Evolutionary conservation across 2,329 filamentous ascomycete genomes (phyloP).

Genomic region (Penicillium aurantiogriseum): DNA sequence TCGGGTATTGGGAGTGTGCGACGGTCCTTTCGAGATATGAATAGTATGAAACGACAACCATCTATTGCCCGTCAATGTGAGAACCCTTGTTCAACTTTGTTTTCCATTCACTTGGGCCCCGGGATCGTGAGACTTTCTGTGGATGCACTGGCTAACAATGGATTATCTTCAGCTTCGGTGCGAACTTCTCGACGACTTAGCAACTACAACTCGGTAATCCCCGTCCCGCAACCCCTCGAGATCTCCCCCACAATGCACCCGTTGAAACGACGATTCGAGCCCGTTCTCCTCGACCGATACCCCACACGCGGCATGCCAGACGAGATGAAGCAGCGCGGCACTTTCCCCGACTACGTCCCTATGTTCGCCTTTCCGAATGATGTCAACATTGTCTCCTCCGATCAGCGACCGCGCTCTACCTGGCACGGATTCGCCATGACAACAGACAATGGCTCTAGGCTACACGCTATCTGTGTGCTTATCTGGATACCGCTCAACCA

Average conservation of each 20-base stretch:
- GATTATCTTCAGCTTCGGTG: constrained; percentile 55
- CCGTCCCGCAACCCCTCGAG: constrained; percentile 84
- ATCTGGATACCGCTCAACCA: constrained; percentile 87
- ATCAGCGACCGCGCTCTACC: constrained; percentile 89
- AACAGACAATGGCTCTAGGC: constrained; percentile 81
- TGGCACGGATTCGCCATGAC: constrained; percentile 99
- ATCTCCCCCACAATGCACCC: constrained; percentile 93
- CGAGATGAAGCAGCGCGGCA: constrained; percentile 74
- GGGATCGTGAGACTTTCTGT: not conserved
- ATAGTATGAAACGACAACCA: constrained; percentile 84
- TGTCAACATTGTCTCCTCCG: constrained; percentile 92
- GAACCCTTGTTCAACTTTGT: constrained; percentile 27
- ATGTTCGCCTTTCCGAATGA: constrained; percentile 99
- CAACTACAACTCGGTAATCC: constrained; percentile 98
- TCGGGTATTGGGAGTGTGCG: constrained; percentile 79
- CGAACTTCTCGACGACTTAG: constrained; percentile 86
- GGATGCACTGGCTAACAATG: not conserved
- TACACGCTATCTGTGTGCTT: constrained; percentile 88
- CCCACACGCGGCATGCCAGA: constrained; percentile 79
- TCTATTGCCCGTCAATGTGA: constrained; percentile 71
- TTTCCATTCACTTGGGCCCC: not conserved
- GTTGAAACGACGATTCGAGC: constrained; percentile 88
- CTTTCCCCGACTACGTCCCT: constrained; percentile 94
- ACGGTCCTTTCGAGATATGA: constrained; percentile 91
- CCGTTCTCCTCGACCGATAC: constrained; percentile 91